These are phyloP conservation scores for Talaromyces piceae DNA, from an alignment of 2,329 filamentous ascomycete species.

Conservation along the genomic window DNA sequence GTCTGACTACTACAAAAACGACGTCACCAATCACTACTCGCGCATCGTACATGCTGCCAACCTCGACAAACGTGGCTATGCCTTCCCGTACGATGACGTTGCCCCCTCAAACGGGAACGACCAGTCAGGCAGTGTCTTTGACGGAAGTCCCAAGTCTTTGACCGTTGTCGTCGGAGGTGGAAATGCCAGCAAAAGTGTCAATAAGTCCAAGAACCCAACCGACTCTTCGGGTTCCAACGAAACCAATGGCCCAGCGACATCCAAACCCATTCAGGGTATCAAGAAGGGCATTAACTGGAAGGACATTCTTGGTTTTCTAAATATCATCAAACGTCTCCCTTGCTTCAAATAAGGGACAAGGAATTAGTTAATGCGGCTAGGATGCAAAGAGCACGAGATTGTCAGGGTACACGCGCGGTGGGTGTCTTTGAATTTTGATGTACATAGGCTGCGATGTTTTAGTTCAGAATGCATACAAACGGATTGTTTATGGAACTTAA, in stretches of 20 bases:
- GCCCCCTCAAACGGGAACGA: constrained; percentile 47
- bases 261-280: not conserved
- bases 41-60: constrained; percentile 57
- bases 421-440: not conserved
- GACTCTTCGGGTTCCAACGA: not conserved
- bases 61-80: constrained; percentile 56
- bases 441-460: not conserved
- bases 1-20: constrained; percentile 46
- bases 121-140: constrained; percentile 57
- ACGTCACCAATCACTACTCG: constrained; percentile 59
- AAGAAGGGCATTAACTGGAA: constrained; percentile 2
- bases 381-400: not conserved
- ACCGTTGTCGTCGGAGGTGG: constrained; percentile 50
- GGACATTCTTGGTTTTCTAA: constrained; percentile 1
- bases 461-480: not conserved
- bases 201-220: not conserved
- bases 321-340: constrained; percentile 4
- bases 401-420: too few relatives aligned
- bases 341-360: constrained; percentile 6
- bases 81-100: constrained; percentile 67
- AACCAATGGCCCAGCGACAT: not conserved
- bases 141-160: constrained; percentile 48
- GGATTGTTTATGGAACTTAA: not conserved
- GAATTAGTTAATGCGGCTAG: not conserved
- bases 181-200: constrained; percentile 12